These are phyloP conservation scores for Amanita pallidorosea DNA, from an alignment of 768 basidiomycete species.

Conservation along the genomic window DNA sequence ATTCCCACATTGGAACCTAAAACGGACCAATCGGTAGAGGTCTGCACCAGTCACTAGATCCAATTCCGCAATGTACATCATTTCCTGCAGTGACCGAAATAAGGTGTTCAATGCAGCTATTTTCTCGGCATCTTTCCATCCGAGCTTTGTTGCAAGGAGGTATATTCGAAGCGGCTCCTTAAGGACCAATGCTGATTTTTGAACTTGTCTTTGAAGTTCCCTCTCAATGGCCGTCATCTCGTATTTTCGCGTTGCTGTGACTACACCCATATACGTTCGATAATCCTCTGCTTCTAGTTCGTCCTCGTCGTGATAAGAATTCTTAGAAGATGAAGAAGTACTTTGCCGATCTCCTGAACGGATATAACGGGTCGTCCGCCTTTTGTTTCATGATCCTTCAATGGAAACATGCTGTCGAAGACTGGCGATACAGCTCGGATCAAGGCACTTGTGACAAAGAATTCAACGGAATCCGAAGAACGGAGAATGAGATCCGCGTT, in stretches of 20 bases:
- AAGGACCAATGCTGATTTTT: neutral
- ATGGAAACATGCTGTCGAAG: conserved; percentile 18
- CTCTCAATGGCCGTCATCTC: neutral
- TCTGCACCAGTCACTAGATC: neutral
- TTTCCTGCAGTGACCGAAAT: neutral
- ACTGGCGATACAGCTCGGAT: conserved; percentile 19
- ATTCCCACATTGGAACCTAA: neutral
- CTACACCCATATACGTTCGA: neutral
- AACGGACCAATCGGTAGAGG: neutral
- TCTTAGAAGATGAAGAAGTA: conserved; percentile 4
- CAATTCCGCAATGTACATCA: neutral
- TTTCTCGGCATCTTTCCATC: neutral
- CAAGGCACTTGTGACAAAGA: conserved; percentile 15
- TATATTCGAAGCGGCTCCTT: neutral
- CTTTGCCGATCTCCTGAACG: conserved; percentile 8
- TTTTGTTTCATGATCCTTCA: conserved; percentile 5
- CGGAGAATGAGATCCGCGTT: conserved; percentile 15
- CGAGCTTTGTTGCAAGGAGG: neutral
- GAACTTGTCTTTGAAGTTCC: neutral
- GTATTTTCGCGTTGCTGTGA: neutral
- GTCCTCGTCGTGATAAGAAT: conserved; percentile 2
- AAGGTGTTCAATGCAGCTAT: neutral
- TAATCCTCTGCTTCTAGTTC: neutral
- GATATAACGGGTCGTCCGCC: conserved; percentile 4
- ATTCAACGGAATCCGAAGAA: conserved; percentile 20